Evolutionary conservation across 169 alveolate genomes (phyloP).

Genomic region (Babesia ovis): DNA sequence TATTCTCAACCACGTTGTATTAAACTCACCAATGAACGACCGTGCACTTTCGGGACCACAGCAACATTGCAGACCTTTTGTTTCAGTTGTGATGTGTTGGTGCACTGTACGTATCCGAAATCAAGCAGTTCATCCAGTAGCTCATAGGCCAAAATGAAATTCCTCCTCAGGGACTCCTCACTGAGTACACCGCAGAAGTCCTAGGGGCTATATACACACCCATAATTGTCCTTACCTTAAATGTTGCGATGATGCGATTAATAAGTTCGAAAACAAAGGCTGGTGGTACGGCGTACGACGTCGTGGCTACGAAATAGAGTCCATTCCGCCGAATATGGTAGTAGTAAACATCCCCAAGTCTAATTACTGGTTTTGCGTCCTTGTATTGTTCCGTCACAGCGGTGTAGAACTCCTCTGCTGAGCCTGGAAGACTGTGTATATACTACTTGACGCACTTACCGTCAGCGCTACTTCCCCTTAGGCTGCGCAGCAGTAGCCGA

Average conservation of each 20-base stretch:
- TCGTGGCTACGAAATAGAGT: constrained; percentile 89
- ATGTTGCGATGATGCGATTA: constrained; percentile 83
- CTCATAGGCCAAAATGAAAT: constrained; percentile 95
- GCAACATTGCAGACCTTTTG: constrained; percentile 72
- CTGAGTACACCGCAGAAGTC: constrained; percentile 97
- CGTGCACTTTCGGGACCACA: constrained; percentile 1
- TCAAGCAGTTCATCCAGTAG: constrained; percentile 94
- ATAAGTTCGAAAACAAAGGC: constrained; percentile 88
- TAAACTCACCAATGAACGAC: constrained; percentile 10
- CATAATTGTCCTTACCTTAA: constrained; percentile 56
- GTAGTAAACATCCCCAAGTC: constrained; percentile 86
- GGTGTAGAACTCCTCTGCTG: constrained; percentile 91
- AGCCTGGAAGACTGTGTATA: constrained; percentile 65
- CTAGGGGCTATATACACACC: constrained; percentile 16
- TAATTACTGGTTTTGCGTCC: constrained; percentile 72
- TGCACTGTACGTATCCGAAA: constrained; percentile 94
- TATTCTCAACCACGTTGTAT: background rate
- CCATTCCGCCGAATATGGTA: constrained; percentile 83
- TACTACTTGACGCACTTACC: background rate
- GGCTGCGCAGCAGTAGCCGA: constrained; percentile 40
- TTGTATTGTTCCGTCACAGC: constrained; percentile 83
- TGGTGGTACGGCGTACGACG: constrained; percentile 90
- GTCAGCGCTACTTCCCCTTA: constrained; percentile 27
- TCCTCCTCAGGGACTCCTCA: constrained; percentile 95
- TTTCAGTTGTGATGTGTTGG: constrained; percentile 91